A percentile compares a stretch with the other conserved stretches of the same genome.
Conservation (phyloP, 2,329 filamentous ascomycete genomes). For the Xylariales sp. region DNA sequence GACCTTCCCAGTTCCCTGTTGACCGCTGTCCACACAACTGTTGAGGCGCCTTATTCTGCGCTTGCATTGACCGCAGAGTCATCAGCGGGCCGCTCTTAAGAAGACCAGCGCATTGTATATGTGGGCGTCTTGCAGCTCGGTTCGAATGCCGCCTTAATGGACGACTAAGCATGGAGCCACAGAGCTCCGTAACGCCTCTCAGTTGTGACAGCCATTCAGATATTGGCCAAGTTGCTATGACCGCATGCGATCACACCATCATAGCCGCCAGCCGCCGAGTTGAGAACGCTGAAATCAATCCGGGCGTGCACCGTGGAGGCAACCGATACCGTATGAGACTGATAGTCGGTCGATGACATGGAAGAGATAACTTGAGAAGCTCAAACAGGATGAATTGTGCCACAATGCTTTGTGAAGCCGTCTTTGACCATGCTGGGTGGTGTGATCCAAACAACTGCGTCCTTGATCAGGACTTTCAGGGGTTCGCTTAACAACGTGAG, state of each 20-base stretch:
- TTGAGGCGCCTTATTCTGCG: not conserved
- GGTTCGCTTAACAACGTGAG: not conserved
- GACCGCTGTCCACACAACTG: not conserved
- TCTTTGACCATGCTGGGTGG: not conserved
- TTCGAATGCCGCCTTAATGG: not conserved
- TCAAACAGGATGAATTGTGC: not conserved
- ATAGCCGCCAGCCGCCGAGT: not conserved
- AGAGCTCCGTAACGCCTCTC: not conserved
- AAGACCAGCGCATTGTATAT: not conserved
- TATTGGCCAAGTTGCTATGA: not conserved
- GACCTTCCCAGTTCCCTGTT: not conserved
- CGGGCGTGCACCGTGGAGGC: not conserved
- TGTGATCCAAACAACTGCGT: not conserved
- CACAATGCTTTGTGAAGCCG: not conserved
- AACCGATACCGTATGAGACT: not conserved
- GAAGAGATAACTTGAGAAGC: not conserved
- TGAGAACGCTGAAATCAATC: not conserved
- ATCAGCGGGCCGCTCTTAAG: not conserved
- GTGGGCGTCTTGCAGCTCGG: not conserved
- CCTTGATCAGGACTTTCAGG: not conserved
- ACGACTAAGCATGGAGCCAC: not conserved
- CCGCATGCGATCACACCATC: not conserved
- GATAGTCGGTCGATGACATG: not conserved
- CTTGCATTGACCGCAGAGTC: not conserved
- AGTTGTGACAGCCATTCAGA: not conserved